These are phyloP conservation scores for Colletotrichum lentis DNA, from an alignment of 2,329 filamentous ascomycete species.

Conservation along the genomic window DNA sequence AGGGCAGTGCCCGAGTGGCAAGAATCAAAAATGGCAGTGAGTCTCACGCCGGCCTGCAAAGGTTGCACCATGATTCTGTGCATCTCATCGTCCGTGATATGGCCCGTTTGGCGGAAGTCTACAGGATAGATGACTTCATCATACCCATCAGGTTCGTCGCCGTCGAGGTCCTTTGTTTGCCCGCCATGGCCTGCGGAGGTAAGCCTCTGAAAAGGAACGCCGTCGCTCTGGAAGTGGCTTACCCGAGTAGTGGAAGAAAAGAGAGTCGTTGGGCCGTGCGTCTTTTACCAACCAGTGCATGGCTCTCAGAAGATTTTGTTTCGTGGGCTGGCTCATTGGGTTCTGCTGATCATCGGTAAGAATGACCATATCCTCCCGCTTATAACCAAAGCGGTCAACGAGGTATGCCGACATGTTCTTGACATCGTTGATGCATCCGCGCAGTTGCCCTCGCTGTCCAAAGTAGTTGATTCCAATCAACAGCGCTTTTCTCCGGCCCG, in stretches of 20 bases:
- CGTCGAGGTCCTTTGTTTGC: slow-evolving; percentile 81
- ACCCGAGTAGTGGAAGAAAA: slow-evolving; percentile 98
- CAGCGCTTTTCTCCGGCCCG: slow-evolving; percentile 85
- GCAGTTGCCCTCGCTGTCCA: slow-evolving; percentile 85
- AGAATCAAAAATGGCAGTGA: slow-evolving; percentile 71
- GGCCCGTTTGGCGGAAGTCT: slow-evolving; percentile 79
- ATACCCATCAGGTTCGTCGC: slow-evolving; percentile 82
- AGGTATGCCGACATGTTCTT: slow-evolving; percentile 96
- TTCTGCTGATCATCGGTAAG: slow-evolving; percentile 97
- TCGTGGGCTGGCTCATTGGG: slow-evolving; percentile 95
- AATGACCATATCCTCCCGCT: slow-evolving; percentile 95
- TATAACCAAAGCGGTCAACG: slow-evolving; percentile 88
- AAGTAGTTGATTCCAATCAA: slow-evolving; percentile 98
- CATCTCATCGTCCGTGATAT: slow-evolving; percentile 86
- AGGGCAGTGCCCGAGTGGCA: slow-evolving; percentile 73
- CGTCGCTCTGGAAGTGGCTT: slow-evolving; percentile 43
- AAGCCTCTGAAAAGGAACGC: slow-evolving; percentile 22
- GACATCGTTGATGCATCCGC: slow-evolving; percentile 96
- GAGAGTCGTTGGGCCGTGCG: slow-evolving; percentile 87
- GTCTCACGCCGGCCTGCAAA: slow-evolving; percentile 62
- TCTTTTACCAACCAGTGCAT: slow-evolving; percentile 99
- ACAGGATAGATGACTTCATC: slow-evolving; percentile 87
- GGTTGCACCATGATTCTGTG: slow-evolving; percentile 75
- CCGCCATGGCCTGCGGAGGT: slow-evolving; percentile 71
- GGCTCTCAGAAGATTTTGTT: slow-evolving; percentile 90